A percentile compares a stretch with the other conserved stretches of the same genome.
These are phyloP conservation scores for Cercospora sesami DNA, from an alignment of 2,329 filamentous ascomycete genomes.

Conservation along the genomic window DNA sequence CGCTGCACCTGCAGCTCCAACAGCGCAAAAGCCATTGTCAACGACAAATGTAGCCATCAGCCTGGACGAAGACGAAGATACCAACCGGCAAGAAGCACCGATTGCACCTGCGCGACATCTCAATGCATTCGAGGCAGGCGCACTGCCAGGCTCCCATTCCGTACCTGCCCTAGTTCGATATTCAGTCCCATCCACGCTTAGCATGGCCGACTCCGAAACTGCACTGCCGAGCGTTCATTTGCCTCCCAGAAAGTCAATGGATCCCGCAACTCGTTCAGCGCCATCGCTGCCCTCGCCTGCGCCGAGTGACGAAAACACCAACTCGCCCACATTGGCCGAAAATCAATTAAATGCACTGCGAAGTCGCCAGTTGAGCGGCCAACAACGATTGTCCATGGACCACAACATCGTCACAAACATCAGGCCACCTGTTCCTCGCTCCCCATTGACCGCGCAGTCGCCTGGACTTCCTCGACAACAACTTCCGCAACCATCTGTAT, in stretches of 20 bases:
- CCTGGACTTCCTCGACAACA: not conserved
- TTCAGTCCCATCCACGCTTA: not conserved
- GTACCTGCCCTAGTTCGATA: not conserved
- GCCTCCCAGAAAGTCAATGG: constrained; percentile 16
- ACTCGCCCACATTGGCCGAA: constrained; percentile 27
- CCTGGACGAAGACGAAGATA: not conserved
- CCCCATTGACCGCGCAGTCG: not conserved
- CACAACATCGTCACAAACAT: not conserved
- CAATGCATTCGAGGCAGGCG: not conserved
- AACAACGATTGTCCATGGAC: not conserved
- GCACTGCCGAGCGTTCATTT: not conserved
- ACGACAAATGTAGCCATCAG: not conserved
- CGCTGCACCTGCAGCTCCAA: not conserved
- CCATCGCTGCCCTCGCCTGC: constrained; percentile 59
- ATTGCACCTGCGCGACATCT: not conserved
- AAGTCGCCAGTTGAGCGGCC: not conserved
- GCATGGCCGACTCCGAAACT: not conserved
- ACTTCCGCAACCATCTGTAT: not conserved
- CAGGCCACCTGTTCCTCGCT: not conserved
- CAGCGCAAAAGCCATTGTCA: not conserved
- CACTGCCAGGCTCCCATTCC: not conserved
- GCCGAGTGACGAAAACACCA: constrained; percentile 57
- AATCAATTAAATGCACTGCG: constrained; percentile 9
- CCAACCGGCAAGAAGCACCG: not conserved
- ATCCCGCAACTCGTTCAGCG: not conserved